Evolutionary conservation across 2,329 filamentous ascomycete genomes (phyloP), one percentile per base, ranked within the genome.

Genomic region (Colletotrichum spaethianum): DNA sequence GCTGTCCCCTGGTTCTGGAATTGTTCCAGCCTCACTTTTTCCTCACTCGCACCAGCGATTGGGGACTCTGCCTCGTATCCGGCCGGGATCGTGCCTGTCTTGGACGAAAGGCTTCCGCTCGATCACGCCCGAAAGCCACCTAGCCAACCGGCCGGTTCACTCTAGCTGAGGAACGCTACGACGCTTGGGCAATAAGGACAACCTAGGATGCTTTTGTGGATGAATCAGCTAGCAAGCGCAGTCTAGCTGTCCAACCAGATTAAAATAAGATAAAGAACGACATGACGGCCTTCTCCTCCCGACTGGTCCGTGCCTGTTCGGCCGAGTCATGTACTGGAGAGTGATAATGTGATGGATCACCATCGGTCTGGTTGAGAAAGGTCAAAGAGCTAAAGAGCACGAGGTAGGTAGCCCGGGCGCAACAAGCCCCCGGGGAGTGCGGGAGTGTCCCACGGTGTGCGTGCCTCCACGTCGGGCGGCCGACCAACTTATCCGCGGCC

Each of bases 1-100:
- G 65, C 36, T 55, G 50, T 69, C 55, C 59, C 64, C 52, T 63
- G 67, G 63, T 59, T 64, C 67, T 66, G 52, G 67, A 66, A 60
- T 56, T 31, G 40, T 40, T 61, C 67, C 63, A 62, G 63, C 67
- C 55, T 67, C 44, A 42, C 63, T 53, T 44, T 23, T 26, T 42
- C 52, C 33, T 36, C 52, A 11, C n/a, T 33, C 31, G 1, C 28
- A 28, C 50, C 40, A 31, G 40, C 42, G 53, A 16, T 28, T 38
- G 55, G 48, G 38, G 3, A 36, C 33, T 62, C 46, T 70, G 46
- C 63, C 67, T 66, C 55, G 63, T 70, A 63, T 48, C 55, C 38
- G 44, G 38, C 67, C 23, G 42, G 67, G 67, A 61, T 67, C 9
- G 62, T 44, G 63, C 53, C 55, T 70, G 55, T 50, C 44, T 38